Base-by-base conservation (phyloP, 2,329 filamentous ascomycete species). In the Nigrospora osmanthi region DNA sequence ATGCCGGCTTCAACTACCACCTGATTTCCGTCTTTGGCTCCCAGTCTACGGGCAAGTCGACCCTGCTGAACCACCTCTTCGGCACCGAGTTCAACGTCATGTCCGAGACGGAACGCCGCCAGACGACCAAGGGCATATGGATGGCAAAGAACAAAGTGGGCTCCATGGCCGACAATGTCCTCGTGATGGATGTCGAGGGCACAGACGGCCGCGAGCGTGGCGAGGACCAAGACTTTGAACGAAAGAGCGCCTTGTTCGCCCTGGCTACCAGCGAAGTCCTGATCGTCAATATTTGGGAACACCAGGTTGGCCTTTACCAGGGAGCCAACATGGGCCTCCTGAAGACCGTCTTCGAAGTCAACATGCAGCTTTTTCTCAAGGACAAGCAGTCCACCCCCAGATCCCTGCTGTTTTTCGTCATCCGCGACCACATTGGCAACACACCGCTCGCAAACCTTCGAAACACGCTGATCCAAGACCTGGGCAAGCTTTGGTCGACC, bases 81-180 rank as follows among this genome's bases (percentile, higher is more conserved):
- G 88, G 89, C 51, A 98, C 93, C 54, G 78, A 90, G 46, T 98
- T 98, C 71, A 91, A 89, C 55, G 91, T 98, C 62, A 98, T 98
- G 93, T 88, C 89, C 57, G 93, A 98, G 75, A 77, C 82, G 50
- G 89, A 96, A 66, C 81, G 93, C 52, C 83, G 89, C 50, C 93
- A 98, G 75, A 98, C 93, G 0, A 98, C 93, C 38, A 98, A 97
- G 73, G 93, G 93, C 61, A 98, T 98, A 63, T 98, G 93, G 93
- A 85, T 98, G 85, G 95, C 90, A 52, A 95, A 95, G 73, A 97
- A 97, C 69, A 95, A 95, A 72, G 75, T 76, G 54, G 66, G 70
- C 42, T 66, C 67, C 52, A 96, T 97, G 89, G 90, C 91, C 44
- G 89, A 95, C 58, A 98, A 98, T 66, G 96, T 98, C 58, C 73